These are phyloP conservation scores for Colletotrichum graminicola DNA, from an alignment of 2,329 filamentous ascomycete genomes.

Conservation along the genomic window DNA sequence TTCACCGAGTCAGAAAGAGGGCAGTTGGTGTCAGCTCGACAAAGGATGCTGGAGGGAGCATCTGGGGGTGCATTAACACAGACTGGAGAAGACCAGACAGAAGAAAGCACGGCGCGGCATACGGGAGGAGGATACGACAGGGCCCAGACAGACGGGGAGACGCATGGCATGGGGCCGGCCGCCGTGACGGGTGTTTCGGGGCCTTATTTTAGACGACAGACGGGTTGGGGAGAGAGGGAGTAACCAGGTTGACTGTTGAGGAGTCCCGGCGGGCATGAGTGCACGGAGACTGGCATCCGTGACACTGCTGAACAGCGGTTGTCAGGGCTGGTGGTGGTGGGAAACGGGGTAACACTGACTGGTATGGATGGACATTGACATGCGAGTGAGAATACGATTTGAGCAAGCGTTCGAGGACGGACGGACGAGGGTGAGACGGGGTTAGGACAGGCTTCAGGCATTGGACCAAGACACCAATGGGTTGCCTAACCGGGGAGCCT, in stretches of 20 bases:
- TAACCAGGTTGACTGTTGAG: slow-evolving; percentile 30
- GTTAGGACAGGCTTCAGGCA: slow-evolving; percentile 12
- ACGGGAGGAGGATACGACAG: slow-evolving; percentile 9
- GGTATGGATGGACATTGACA: slow-evolving; percentile 14
- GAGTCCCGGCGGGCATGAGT: slow-evolving; percentile 14
- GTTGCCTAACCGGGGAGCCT: slow-evolving; percentile 9
- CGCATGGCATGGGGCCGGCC: slow-evolving; percentile 30
- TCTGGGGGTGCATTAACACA: not conserved
- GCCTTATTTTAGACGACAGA: slow-evolving; percentile 37
- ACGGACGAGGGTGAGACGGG: not conserved
- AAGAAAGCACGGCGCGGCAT: slow-evolving; percentile 11
- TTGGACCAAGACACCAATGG: slow-evolving; percentile 32
- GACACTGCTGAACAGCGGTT: slow-evolving; percentile 23
- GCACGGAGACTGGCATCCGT: slow-evolving; percentile 23
- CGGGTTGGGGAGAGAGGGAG: not conserved
- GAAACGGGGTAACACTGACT: slow-evolving; percentile 15
- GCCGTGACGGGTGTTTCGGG: slow-evolving; percentile 28
- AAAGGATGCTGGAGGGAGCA: not conserved
- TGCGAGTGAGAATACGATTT: slow-evolving; percentile 1
- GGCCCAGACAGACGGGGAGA: slow-evolving; percentile 34
- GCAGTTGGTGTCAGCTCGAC: not conserved
- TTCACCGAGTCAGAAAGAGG: not conserved
- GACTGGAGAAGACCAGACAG: slow-evolving; percentile 20
- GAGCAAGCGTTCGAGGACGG: slow-evolving; percentile 2
- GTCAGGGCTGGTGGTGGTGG: slow-evolving; percentile 21